These are phyloP conservation scores for Xylaria nigripes DNA, from an alignment of 495 filamentous ascomycete species.

Conservation along the genomic window DNA sequence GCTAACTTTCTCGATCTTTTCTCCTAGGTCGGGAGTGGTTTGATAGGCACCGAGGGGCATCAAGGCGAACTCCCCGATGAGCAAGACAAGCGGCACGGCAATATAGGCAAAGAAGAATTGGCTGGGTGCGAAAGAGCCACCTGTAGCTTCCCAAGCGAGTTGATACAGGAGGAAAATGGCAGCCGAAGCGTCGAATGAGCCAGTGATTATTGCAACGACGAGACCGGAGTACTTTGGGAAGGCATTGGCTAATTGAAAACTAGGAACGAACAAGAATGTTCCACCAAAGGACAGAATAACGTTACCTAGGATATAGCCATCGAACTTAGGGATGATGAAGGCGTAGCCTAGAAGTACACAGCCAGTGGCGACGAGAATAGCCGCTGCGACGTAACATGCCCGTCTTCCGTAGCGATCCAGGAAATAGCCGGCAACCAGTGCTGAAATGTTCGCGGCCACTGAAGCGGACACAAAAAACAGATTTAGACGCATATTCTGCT, in stretches of 20 bases:
- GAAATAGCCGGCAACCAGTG: constrained; percentile 57
- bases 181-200: constrained; percentile 63
- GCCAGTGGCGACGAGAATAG: constrained; percentile 48
- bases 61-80: constrained; percentile 47
- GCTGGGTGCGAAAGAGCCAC: constrained; percentile 43
- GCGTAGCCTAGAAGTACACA: constrained; percentile 52
- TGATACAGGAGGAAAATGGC: constrained; percentile 61
- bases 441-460: constrained; percentile 58
- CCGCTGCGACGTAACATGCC: constrained; percentile 48
- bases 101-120: constrained; percentile 61
- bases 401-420: constrained; percentile 61
- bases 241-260: constrained; percentile 63
- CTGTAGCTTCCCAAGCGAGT: constrained; percentile 46
- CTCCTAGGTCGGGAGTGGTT: constrained; percentile 47
- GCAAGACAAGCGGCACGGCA: constrained; percentile 48
- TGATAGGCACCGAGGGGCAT: constrained; percentile 59
- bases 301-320: constrained; percentile 57
- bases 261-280: constrained; percentile 62
- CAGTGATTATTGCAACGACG: constrained; percentile 61
- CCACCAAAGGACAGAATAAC: constrained; percentile 59
- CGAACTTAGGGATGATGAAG: constrained; percentile 43
- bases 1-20: constrained; percentile 29
- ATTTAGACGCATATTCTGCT: constrained; percentile 62
- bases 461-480: constrained; percentile 63
- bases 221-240: constrained; percentile 58